phyloP scores from a whole-genome alignment of 2,329 filamentous ascomycete species.

The Talaromyces sp. region DNA sequence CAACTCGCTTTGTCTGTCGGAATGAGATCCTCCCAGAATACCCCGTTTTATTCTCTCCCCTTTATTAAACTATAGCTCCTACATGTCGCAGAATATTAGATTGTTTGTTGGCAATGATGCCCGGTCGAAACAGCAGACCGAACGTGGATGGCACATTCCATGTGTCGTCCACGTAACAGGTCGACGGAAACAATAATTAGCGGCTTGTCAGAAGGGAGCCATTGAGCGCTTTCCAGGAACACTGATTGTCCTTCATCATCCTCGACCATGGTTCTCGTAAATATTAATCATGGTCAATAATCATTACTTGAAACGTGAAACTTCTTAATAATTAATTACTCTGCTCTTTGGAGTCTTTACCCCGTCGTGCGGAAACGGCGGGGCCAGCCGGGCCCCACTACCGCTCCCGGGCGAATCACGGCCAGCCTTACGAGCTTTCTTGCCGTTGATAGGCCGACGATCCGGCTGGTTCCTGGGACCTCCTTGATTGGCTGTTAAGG shows the following conservation, averaged over 20 bases:
- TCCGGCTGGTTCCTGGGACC: neutral
- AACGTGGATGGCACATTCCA: neutral
- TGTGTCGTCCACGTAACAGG: neutral
- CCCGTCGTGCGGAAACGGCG: neutral
- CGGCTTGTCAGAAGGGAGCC: neutral
- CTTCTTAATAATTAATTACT: no score
- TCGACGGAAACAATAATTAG: neutral
- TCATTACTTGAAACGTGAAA: neutral
- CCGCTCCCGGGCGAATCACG: neutral
- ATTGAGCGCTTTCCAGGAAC: no score
- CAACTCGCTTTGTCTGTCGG: neutral
- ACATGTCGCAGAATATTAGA: neutral
- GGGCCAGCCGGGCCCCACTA: neutral
- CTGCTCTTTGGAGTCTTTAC: no score
- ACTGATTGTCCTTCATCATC: no score
- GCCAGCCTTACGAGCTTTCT: neutral
- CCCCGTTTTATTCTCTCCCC: neutral
- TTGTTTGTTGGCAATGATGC: neutral
- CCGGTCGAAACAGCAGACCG: neutral
- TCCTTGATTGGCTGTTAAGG: neutral
- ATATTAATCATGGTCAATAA: neutral
- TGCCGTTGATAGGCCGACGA: neutral
- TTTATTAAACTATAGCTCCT: neutral
- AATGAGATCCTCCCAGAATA: neutral
- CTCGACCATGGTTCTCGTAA: no score